Conservation (phyloP, 768 basidiomycete species). For the Tricholoma saponaceum region DNA sequence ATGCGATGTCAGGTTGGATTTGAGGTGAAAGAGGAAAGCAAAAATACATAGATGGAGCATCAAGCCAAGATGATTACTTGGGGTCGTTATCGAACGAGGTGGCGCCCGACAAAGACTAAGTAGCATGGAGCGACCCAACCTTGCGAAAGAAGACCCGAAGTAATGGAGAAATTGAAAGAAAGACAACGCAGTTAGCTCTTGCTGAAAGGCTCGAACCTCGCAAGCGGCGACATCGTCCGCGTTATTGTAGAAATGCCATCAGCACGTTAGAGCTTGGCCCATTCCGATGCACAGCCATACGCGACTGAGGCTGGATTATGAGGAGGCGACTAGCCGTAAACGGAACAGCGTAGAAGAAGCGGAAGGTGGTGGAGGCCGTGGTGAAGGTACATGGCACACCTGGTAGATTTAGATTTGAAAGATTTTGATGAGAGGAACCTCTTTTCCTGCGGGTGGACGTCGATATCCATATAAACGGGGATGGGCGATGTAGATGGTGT, state of each 20-base stretch:
- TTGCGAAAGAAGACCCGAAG: background rate
- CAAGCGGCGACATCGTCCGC: slow-evolving; percentile 14
- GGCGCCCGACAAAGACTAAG: background rate
- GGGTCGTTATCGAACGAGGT: background rate
- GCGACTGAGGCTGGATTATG: slow-evolving; percentile 7
- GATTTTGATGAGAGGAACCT: background rate
- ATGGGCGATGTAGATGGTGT: no score
- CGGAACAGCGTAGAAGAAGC: background rate
- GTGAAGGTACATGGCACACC: slow-evolving; percentile 2
- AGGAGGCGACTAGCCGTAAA: slow-evolving; percentile 14
- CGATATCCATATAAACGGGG: slow-evolving; percentile 19
- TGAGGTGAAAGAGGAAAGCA: background rate
- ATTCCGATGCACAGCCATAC: background rate
- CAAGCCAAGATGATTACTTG: background rate
- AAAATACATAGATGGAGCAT: background rate
- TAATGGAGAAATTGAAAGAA: background rate
- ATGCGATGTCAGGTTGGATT: background rate
- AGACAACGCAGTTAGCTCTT: no score
- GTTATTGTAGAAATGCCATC: background rate
- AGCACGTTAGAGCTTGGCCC: slow-evolving; percentile 3
- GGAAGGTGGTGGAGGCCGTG: background rate
- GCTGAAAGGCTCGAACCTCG: slow-evolving; percentile 4
- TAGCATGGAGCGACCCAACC: background rate
- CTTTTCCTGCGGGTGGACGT: slow-evolving; percentile 9
- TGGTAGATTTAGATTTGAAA: slow-evolving; percentile 4